Conservation (phyloP, 805 yeast species). For the Candida broadrunensis region DNA sequence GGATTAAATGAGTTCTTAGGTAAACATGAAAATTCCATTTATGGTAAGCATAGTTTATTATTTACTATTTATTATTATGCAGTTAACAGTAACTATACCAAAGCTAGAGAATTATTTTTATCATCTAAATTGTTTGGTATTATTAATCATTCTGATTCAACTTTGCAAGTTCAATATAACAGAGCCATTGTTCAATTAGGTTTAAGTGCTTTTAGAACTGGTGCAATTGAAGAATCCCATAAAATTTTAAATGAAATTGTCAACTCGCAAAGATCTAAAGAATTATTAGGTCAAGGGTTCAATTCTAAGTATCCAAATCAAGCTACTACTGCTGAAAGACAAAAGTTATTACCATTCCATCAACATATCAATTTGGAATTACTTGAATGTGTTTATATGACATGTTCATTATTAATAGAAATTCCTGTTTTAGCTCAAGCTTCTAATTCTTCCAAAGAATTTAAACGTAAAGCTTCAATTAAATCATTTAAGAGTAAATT, state of each 20-base stretch:
- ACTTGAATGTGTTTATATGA: slow-evolving; percentile 89
- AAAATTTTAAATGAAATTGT: slow-evolving; percentile 86
- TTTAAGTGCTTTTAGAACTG: slow-evolving; percentile 88
- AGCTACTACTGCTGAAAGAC: slow-evolving; percentile 60
- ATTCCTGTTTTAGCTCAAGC: slow-evolving; percentile 84
- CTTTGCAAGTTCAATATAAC: slow-evolving; percentile 88
- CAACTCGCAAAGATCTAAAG: slow-evolving; percentile 81
- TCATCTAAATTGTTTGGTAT: slow-evolving; percentile 81
- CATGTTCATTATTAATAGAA: slow-evolving; percentile 85
- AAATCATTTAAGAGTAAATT: slow-evolving; percentile 89
- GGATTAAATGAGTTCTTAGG: slow-evolving; percentile 63
- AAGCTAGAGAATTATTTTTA: slow-evolving; percentile 86
- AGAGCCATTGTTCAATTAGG: slow-evolving; percentile 96
- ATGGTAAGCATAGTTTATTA: slow-evolving; percentile 80
- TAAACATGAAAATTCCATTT: slow-evolving; percentile 62
- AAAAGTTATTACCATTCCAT: slow-evolving; percentile 92
- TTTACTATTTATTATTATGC: slow-evolving; percentile 89
- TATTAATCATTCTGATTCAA: slow-evolving; percentile 80
- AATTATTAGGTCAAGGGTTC: slow-evolving; percentile 88
- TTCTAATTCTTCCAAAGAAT: slow-evolving; percentile 61
- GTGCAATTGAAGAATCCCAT: slow-evolving; percentile 81
- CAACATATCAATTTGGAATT: slow-evolving; percentile 96
- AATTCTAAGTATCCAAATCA: slow-evolving; percentile 61
- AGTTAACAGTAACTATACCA: slow-evolving; percentile 75
- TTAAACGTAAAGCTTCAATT: slow-evolving; percentile 52